Base-by-base conservation (phyloP, 805 yeast genomes). In the Ascoidea tarda region DNA sequence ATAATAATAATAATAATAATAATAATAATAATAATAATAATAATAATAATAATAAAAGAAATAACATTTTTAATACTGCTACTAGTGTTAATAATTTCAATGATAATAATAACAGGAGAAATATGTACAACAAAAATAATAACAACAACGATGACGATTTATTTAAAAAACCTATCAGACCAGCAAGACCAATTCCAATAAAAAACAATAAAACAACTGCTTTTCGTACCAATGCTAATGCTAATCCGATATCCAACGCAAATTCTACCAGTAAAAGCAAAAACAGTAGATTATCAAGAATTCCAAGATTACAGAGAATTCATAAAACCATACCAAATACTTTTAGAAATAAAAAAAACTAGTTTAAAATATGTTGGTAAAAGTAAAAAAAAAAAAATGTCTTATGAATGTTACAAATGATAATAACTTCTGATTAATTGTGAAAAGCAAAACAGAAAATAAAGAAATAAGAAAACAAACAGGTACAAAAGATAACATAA, bases 231-330 rank as follows among this genome's bases (percentile, higher is more conserved):
- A 21, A 21, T 21, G 28, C 28, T 21, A 21, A 21, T 38, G 8
- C 6, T 5, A 28, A 47, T 12, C 38, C 46, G 10, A 10, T 16
- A n/a, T 5, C 49, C 16, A 21, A 14, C 6, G 5, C 16, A 32
- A 46, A 46, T n/a, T 28, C 49, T 10, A 46, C 14, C 16, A 45
- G 49, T 47, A 28, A 46, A 6, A 49, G 21, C 6, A 47, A n/a
- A 6, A 32, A 16, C 16, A 50, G 53, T 21, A 54, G 57, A 6
- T 55, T 53, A 46, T 51, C 54, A 16, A 45, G 53, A 42, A 55
- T 55, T 45, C 58, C 58, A 8, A 38, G 14, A 38, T 21, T 21
- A 21, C 28, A 21, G 28, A 21, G 28, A 21, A 21, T 21, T 21
- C 28, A 21, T 21, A 21, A 21, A 21, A 21, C 28, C 28, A 21